A percentile compares a stretch with the other conserved stretches of the same genome.
These are phyloP conservation scores for Malus hybrid DNA, from an alignment of 331 rosid species.

Conservation along the genomic window DNA sequence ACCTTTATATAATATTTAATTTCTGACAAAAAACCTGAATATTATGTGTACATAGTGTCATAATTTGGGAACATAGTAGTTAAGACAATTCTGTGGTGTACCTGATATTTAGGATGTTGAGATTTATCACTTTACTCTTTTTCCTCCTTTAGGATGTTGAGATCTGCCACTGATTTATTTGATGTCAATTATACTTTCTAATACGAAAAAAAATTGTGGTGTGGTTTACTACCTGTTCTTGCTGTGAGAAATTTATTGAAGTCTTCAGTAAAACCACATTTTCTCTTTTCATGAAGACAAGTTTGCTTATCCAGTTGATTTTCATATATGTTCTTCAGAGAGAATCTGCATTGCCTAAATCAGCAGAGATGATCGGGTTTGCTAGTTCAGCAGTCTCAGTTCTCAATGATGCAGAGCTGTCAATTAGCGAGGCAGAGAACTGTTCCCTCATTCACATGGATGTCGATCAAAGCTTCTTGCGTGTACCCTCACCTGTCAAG, in stretches of 20 bases:
- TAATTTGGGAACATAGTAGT: background rate
- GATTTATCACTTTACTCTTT: background rate
- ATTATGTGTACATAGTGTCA: background rate
- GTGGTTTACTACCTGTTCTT: background rate
- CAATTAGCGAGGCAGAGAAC: slow-evolving; percentile 47
- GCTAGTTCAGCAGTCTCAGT: slow-evolving; percentile 65
- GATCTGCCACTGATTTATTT: background rate
- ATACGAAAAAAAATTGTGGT: background rate
- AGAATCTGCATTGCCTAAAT: slow-evolving; percentile 37
- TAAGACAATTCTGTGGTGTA: background rate
- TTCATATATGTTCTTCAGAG: slow-evolving; percentile 52
- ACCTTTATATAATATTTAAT: background rate
- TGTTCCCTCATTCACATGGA: slow-evolving; percentile 84
- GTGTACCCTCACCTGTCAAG: slow-evolving; percentile 68
- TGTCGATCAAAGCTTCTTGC: slow-evolving; percentile 79
- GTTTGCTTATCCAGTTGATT: slow-evolving; percentile 22
- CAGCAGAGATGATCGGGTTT: slow-evolving; percentile 71
- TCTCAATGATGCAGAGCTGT: slow-evolving; percentile 67
- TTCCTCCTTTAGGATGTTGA: background rate
- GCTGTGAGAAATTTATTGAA: background rate
- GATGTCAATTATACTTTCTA: background rate
- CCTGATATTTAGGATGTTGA: background rate
- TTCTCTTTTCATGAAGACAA: background rate
- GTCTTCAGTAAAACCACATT: background rate
- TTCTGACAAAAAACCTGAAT: background rate